Evolutionary conservation across 805 yeast genomes (phyloP), one percentile per base, ranked within the genome.

Genomic region (Candida sithepensis): DNA sequence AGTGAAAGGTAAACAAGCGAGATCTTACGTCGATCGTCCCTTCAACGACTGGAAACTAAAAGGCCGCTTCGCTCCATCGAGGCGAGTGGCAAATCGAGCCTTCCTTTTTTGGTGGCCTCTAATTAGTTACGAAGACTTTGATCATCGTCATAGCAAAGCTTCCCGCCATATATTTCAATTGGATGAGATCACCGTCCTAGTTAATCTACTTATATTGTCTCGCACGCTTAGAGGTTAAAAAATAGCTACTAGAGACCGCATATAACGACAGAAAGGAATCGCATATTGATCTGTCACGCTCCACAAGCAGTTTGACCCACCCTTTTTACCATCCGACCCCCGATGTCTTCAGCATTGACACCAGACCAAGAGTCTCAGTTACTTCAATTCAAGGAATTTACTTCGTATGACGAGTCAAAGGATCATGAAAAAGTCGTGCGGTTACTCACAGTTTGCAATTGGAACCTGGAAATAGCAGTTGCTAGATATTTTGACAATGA

Each of bases 391-490:
- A 77, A 73, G 53, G 70, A 72, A 48, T 75, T 81, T 44, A 72
- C 83, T 0, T 67, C 74, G 2, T 76, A 71, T 52, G 44, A 58
- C 16, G 73, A 73, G 9, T 78, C 74, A 5, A 73, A 68, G 0
- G 78, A 78, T 23, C 64, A 71, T 40, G 73, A 72, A 1, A 70
- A 75, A 39, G 74, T 82, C 2, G 61, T 74, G 3, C 63, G 69
- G 44, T 61, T 83, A 22, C 60, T 84, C 44, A 63, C 71, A 28
- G 72, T 75, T 41, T 74, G 80, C 54, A 74, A 79, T 42, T 82
- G 82, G 82, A 75, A 82, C 56, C 58, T 85, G 43, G 87, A 84
- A 55, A 69, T 74, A 39, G 80, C 89, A 1, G 64, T 83, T 28
- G 75, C 84, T 3, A 72, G 79, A 43, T 85, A 73, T 60, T 82